Base-by-base conservation (phyloP, 2,329 filamentous ascomycete species). In the Arthrobotrys sinensis region DNA sequence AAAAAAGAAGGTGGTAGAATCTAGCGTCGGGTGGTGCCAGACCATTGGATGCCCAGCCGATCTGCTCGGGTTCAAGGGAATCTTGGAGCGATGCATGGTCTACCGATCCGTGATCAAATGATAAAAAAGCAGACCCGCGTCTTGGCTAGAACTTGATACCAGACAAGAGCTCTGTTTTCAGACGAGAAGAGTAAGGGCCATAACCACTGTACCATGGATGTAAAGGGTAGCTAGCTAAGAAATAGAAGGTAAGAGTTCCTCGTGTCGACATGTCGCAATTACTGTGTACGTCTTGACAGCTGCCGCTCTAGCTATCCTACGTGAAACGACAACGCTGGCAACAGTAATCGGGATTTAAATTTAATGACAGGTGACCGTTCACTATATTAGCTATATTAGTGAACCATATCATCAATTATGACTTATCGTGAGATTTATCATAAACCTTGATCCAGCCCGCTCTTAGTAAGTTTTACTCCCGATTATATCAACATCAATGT, bases 1-100 rank as follows among this genome's bases (percentile, higher is more conserved):
- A 67, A 77, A 76, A 36, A 12, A 76, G 73, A 71, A 77, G 73
- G 73, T 77, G 62, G 28, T 1, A 11, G n/a, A 19, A 48, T 16
- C 24, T 48, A 46, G 40, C 38, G n/a, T 43, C 57, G 36, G 24
- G 57, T 46, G 4, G 57, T 32, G 32, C 38, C 16, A 16, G 38
- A 10, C 10, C 34, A 57, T 40, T 52, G 24, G 28, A 19, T 38
- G 36, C 52, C 34, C 52, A 57, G 24, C 24, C 6, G 48, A n/a
- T 5, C 16, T 24, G 6, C 16, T 16, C 11, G 48, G 11, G 11
- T 4, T 28, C 24, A 28, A 28, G 24, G 36, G 12, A 38, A 38
- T 38, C 36, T 45, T 12, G n/a, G 43, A 45, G 43, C n/a, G 12
- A 38, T 45, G 40, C 40, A n/a, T 48, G 45, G 12, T 45, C 12